phyloP scores from a whole-genome alignment of 192 early-diverging fungal species.

The Geosiphon pyriformis region DNA sequence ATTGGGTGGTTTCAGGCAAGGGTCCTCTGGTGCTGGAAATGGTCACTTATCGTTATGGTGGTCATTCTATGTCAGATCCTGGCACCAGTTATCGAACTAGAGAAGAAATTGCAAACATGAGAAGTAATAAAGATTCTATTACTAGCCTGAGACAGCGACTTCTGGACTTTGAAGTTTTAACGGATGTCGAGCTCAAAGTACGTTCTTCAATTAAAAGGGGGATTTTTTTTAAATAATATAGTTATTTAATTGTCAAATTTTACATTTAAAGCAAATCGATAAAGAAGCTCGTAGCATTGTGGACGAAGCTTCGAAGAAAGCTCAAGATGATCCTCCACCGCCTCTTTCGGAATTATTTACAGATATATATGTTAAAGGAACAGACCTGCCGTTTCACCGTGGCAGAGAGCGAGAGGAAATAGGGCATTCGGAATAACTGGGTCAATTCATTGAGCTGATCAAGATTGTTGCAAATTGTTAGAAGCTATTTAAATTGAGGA shows the following conservation, averaged over 20 bases:
- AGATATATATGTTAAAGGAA: conserved; percentile 77
- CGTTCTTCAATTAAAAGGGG: background rate
- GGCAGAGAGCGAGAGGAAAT: conserved; percentile 80
- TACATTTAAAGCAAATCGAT: conserved; percentile 54
- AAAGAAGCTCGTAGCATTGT: conserved; percentile 84
- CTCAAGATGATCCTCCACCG: conserved; percentile 78
- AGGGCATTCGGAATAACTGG: no score
- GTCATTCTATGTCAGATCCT: conserved; percentile 99
- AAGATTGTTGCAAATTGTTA: no score
- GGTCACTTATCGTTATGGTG: conserved; percentile 98
- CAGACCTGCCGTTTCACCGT: conserved; percentile 66
- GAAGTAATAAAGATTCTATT: conserved; percentile 88
- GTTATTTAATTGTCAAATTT: background rate
- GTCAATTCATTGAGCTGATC: no score
- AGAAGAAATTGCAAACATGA: conserved; percentile 99
- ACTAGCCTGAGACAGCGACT: conserved; percentile 84
- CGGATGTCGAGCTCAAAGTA: conserved; percentile 90
- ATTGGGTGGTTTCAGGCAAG: conserved; percentile 75
- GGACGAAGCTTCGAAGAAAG: conserved; percentile 78
- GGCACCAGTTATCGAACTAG: conserved; percentile 98
- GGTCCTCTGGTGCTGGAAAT: conserved; percentile 94
- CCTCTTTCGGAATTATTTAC: conserved; percentile 63
- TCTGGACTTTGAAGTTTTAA: conserved; percentile 58
- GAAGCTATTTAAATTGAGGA: no score
- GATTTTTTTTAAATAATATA: background rate